Conservation (phyloP, 768 basidiomycete species). For the Arthromyces matolae region DNA sequence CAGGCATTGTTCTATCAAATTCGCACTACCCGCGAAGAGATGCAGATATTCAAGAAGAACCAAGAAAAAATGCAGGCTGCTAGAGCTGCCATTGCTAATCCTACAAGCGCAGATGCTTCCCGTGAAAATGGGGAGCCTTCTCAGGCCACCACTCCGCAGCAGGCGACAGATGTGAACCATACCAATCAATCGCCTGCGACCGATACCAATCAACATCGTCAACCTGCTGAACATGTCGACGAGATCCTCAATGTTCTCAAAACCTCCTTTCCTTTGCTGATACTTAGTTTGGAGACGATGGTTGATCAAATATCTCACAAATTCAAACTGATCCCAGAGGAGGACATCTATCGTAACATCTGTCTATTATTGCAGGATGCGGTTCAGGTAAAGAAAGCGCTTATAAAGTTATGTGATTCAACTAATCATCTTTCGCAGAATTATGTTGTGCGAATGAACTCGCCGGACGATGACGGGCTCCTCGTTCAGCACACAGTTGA, state of each 20-base stretch:
- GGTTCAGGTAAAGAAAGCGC: conserved; percentile 53
- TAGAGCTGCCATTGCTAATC: conserved; percentile 27
- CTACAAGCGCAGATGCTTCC: conserved; percentile 27
- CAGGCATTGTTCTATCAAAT: conserved; percentile 95
- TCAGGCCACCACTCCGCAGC: conserved; percentile 19
- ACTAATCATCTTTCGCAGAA: conserved; percentile 39
- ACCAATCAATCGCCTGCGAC: conserved; percentile 15
- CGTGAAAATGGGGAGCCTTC: conserved; percentile 23
- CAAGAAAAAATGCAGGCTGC: conserved; percentile 37
- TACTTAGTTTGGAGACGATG: conserved; percentile 94
- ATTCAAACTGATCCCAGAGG: conserved; percentile 86
- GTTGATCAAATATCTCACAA: conserved; percentile 89
- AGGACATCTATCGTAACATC: conserved; percentile 90
- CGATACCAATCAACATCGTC: conserved; percentile 39
- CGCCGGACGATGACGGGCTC: conserved; percentile 64
- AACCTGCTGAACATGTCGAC: conserved; percentile 88
- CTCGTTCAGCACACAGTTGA: conserved; percentile 51
- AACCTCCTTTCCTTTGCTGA: conserved; percentile 91
- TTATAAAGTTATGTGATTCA: background rate
- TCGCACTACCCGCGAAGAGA: conserved; percentile 61
- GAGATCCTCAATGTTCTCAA: conserved; percentile 93
- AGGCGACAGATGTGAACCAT: conserved; percentile 15
- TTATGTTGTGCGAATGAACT: conserved; percentile 63
- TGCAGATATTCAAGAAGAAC: conserved; percentile 38
- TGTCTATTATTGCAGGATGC: conserved; percentile 87